Evolutionary conservation across 371 early-diverging fungal species (phyloP).

Genomic region (Homolaphlyctis polyrhiza): DNA sequence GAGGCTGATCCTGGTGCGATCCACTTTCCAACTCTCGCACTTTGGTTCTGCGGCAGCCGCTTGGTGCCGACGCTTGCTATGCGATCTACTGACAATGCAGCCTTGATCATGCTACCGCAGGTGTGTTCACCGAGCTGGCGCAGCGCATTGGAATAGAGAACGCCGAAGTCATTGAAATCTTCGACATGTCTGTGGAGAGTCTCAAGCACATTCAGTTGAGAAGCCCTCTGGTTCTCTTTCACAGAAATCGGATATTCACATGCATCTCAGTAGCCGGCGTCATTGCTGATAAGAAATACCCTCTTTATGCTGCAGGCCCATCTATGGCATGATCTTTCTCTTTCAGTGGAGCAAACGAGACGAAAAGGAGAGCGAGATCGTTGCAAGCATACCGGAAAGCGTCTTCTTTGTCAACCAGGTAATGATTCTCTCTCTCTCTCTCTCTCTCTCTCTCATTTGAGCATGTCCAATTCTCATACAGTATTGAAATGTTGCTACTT

Average conservation of each 20-base stretch:
- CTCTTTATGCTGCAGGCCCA: conserved; percentile 46
- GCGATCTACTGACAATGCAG: neutral
- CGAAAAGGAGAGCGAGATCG: conserved; percentile 11
- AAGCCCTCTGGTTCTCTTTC: too few relatives aligned
- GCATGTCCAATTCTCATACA: too few relatives aligned
- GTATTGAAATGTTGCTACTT: too few relatives aligned
- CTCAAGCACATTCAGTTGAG: too few relatives aligned
- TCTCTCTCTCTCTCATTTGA: too few relatives aligned
- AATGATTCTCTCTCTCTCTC: neutral
- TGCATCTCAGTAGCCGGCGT: too few relatives aligned
- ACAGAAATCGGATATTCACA: too few relatives aligned
- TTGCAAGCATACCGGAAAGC: conserved; percentile 18
- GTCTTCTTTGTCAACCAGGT: conserved; percentile 20
- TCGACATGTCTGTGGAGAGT: conserved; percentile 2
- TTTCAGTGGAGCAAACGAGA: conserved; percentile 73
- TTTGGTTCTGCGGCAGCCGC: too few relatives aligned
- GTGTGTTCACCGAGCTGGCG: conserved; percentile 88
- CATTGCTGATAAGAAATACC: too few relatives aligned
- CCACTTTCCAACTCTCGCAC: neutral
- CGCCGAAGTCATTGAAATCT: conserved; percentile 50
- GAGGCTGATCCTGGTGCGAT: conserved; percentile 15
- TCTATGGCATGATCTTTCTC: conserved; percentile 85
- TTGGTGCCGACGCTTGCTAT: too few relatives aligned
- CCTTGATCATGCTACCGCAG: too few relatives aligned
- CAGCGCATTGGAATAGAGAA: conserved; percentile 75